Evolutionary conservation across 2,329 filamentous ascomycete genomes (phyloP).

Genomic region (Curvularia sp.): DNA sequence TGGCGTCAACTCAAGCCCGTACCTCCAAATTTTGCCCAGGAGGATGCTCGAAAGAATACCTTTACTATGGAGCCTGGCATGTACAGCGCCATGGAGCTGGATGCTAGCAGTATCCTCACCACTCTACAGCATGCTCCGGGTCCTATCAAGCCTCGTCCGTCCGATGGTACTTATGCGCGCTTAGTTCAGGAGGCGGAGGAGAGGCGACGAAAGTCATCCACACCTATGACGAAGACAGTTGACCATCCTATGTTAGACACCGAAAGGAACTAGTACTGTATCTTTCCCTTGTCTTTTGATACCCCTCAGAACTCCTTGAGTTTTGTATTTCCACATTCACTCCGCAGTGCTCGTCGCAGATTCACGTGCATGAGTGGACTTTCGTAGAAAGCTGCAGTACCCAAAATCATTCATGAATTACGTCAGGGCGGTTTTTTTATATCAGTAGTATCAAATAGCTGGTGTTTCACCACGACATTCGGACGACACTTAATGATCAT

Average conservation of each 20-base stretch:
- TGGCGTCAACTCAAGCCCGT: conserved; percentile 44
- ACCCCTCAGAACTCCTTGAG: background rate
- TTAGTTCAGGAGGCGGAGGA: conserved; percentile 41
- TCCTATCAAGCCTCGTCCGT: conserved; percentile 36
- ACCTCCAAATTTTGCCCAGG: conserved; percentile 18
- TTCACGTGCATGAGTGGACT: background rate
- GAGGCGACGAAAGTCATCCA: conserved; percentile 31
- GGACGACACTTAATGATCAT: background rate
- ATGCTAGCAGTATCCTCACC: conserved; percentile 47
- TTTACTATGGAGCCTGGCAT: conserved; percentile 38
- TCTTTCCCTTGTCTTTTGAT: background rate
- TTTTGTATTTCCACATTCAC: background rate
- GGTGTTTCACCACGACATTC: background rate
- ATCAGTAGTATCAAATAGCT: background rate
- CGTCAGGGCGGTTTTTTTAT: background rate
- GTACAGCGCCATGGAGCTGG: conserved; percentile 48
- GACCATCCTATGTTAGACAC: conserved; percentile 10
- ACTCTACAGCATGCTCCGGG: conserved; percentile 42
- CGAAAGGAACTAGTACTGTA: conserved; percentile 6
- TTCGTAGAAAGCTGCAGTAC: background rate
- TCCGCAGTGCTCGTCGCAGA: background rate
- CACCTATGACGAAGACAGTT: conserved; percentile 23
- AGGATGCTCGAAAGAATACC: conserved; percentile 28
- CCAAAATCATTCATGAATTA: background rate
- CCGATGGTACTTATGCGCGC: conserved; percentile 41